A percentile compares a stretch with the other conserved stretches of the same genome.
These are phyloP conservation scores for Nigrospora sphaerica DNA, from an alignment of 2,329 filamentous ascomycete genomes.

Conservation along the genomic window DNA sequence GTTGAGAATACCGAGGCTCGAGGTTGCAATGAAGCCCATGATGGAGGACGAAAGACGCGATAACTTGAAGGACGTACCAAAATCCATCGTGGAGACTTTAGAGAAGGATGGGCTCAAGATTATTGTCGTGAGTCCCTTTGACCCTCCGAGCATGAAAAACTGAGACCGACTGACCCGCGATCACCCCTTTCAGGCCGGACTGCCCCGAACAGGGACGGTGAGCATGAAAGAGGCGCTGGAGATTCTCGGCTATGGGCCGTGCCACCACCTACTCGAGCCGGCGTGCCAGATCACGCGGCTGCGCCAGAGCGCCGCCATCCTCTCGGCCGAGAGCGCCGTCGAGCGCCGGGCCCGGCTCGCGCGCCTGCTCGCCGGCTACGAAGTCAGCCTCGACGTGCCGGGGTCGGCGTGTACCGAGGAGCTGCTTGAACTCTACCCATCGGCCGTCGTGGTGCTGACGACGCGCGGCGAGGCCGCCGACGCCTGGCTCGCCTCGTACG, in stretches of 20 bases:
- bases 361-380: neutral
- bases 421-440: neutral
- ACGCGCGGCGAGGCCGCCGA: neutral
- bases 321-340: neutral
- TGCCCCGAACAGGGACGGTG: neutral
- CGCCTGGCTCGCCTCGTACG: neutral
- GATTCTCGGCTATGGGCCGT: neutral
- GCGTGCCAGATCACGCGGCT: neutral
- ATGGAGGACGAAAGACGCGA: too few species aligned
- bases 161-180: too few species aligned
- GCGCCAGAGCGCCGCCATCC: neutral
- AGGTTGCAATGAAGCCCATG: too few species aligned
- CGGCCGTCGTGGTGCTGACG: neutral
- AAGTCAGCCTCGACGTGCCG: neutral
- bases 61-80: too few species aligned
- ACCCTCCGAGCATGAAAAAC: neutral
- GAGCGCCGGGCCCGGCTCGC: neutral
- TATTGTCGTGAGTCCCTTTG: neutral
- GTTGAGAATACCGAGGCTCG: too few species aligned
- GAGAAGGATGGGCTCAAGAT: neutral
- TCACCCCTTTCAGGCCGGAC: neutral
- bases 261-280: neutral
- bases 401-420: neutral
- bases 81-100: too few species aligned
- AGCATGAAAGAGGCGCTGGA: slow-evolving; percentile 1